Percentiles rank a stretch among this genome's conserved stretches.
These are phyloP conservation scores for Cucumis melo DNA, from an alignment of 306 rosid genomes.

Conservation along the genomic window DNA sequence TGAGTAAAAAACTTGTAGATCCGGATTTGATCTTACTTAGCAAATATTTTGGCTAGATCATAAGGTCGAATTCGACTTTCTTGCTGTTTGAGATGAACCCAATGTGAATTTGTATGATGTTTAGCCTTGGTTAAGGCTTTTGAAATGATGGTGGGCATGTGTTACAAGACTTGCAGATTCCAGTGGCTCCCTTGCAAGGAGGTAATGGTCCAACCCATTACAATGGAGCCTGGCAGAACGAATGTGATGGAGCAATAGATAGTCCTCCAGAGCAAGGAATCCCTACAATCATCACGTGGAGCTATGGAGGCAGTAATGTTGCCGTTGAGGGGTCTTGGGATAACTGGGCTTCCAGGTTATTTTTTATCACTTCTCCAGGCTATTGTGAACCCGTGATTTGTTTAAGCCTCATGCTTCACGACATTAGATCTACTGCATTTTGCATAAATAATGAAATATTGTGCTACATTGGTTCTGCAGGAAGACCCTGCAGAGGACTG, in stretches of 20 bases:
- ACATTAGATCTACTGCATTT: neutral
- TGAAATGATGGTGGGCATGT: slow-evolving; percentile 11
- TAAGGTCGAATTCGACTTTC: neutral
- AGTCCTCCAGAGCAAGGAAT: slow-evolving; percentile 51
- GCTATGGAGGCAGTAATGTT: slow-evolving; percentile 55
- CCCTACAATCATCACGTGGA: slow-evolving; percentile 78
- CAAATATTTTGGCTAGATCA: neutral
- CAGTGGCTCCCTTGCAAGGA: slow-evolving; percentile 62
- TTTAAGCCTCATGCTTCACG: neutral
- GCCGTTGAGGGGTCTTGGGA: slow-evolving; percentile 94
- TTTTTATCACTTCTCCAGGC: slow-evolving; percentile 8
- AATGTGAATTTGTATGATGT: neutral
- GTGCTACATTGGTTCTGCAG: slow-evolving; percentile 22
- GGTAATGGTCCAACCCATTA: slow-evolving; percentile 38
- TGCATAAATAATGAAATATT: neutral
- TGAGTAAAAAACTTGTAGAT: no score
- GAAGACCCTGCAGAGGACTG: slow-evolving; percentile 63
- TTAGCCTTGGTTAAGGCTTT: neutral
- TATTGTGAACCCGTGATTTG: neutral
- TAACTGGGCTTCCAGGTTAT: slow-evolving; percentile 74
- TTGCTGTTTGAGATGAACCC: neutral
- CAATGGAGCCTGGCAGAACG: slow-evolving; percentile 42
- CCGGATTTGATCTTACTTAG: neutral
- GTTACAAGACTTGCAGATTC: slow-evolving; percentile 46
- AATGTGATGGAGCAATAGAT: slow-evolving; percentile 32